Conservation (phyloP, 2,329 filamentous ascomycete genomes). For the Colletotrichum sojae region DNA sequence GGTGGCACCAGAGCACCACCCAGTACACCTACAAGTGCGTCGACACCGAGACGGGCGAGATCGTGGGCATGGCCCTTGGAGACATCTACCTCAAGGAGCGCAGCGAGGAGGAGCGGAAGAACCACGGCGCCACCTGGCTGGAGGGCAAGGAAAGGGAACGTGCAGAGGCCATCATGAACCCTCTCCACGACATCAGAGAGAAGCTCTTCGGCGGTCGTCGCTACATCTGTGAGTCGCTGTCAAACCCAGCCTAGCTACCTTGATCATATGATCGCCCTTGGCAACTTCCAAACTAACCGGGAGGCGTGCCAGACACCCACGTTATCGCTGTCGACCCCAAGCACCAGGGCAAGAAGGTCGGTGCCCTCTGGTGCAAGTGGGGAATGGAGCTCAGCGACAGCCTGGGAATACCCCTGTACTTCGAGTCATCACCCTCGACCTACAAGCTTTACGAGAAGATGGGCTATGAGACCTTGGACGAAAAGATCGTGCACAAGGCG, state of each 20-base stretch:
- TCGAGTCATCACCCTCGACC: conserved; percentile 61
- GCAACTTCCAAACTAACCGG: neutral
- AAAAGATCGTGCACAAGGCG: conserved; percentile 56
- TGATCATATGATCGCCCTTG: neutral
- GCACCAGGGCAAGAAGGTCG: conserved; percentile 59
- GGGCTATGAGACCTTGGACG: conserved; percentile 58
- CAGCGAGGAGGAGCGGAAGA: conserved; percentile 57
- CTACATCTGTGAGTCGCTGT: conserved; percentile 57
- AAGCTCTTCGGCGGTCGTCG: conserved; percentile 55
- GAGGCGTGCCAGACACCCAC: conserved; percentile 51
- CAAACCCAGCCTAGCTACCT: neutral
- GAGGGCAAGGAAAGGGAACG: conserved; percentile 58
- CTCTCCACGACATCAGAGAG: conserved; percentile 58
- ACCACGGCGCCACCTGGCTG: conserved; percentile 61
- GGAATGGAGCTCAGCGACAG: conserved; percentile 54
- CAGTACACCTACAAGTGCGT: conserved; percentile 65
- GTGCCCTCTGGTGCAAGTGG: conserved; percentile 57
- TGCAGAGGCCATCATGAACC: conserved; percentile 58
- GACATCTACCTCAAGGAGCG: conserved; percentile 57
- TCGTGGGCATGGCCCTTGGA: conserved; percentile 63
- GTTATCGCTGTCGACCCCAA: conserved; percentile 61
- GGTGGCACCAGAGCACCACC: conserved; percentile 54
- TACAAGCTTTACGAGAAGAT: conserved; percentile 61
- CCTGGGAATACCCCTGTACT: conserved; percentile 58
- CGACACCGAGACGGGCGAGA: conserved; percentile 57